phyloP scores from a whole-genome alignment of 805 yeast genomes.

The Lachancea fermentati region DNA sequence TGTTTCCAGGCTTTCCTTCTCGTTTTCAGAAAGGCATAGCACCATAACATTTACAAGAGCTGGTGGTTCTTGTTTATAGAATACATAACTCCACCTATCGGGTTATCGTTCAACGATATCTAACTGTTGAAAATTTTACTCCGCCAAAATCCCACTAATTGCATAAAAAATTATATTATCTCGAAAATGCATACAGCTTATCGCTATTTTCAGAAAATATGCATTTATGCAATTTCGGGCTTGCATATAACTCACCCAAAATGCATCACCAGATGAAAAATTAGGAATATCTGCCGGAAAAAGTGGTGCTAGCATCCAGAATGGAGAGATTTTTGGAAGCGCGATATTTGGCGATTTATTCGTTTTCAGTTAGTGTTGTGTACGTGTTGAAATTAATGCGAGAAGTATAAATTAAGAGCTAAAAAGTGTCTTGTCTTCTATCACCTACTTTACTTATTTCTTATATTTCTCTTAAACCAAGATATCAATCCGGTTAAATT shows the following conservation, averaged over 20 bases:
- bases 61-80: background rate
- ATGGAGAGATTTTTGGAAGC: background rate
- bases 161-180: background rate
- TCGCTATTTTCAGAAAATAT: background rate
- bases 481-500: constrained; percentile 3
- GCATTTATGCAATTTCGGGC: background rate
- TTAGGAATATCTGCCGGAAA: background rate
- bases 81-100: background rate
- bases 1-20: background rate
- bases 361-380: background rate
- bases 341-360: background rate
- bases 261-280: background rate
- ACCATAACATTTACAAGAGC: background rate
- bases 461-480: background rate
- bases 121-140: background rate
- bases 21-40: background rate
- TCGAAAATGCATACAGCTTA: background rate
- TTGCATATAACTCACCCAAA: background rate
- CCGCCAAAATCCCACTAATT: background rate
- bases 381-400: background rate
- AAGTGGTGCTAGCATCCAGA: constrained; percentile 1
- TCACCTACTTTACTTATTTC: background rate
- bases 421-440: background rate
- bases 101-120: background rate
- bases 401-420: constrained; percentile 1